Base-by-base conservation (phyloP, 1,284 basidiomycete species). In the Ceratobasidium sp. region DNA sequence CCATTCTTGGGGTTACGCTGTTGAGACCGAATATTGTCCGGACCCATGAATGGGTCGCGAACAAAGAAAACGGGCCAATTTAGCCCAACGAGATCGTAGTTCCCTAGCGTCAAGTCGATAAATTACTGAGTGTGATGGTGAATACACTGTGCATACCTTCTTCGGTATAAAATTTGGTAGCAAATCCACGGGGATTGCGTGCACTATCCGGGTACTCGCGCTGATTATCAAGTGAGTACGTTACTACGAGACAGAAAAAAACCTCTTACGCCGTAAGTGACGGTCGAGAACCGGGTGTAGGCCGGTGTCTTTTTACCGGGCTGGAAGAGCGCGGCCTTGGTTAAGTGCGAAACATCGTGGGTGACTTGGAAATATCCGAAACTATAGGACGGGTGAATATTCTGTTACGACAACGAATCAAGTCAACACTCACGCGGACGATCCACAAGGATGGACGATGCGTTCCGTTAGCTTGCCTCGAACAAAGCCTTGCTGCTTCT, bases 11-110 rank as follows among this genome's bases (percentile, higher is more conserved):
- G 84, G 80, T 85, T 83, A 53, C 84, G 77, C 23, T 66, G 63
- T 49, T 66, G 84, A 0, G 84, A 84, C 53, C 84, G 82, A 79
- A 84, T 84, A 69, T 83, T 83, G 12, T 75, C 72, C 42, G 72
- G 72, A 4, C 72, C 72, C 72, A 66, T 75, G 49, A 75, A 75
- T 15, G 94, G 92, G 82, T 95, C 94, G 77, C 93, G 91, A 82
- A 96, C 90, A 88, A 96, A 96, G 89, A 96, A 96, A 79, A 96
- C 91, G 63, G 95, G 95, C 1, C 94, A 97, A 88, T 97, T 96
- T 89, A 84, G 79, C 18, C 84, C 84, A 66, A 85, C 84, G 44
- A 84, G 78, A 56, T 84, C 83, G 55, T 82, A 84, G 73, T 84
- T 84, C 3, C 83, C 83, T 53, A 10, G 13, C 33, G 23, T 15